phyloP scores from a whole-genome alignment of 805 yeast species.

The Candida cerambycidarum region DNA sequence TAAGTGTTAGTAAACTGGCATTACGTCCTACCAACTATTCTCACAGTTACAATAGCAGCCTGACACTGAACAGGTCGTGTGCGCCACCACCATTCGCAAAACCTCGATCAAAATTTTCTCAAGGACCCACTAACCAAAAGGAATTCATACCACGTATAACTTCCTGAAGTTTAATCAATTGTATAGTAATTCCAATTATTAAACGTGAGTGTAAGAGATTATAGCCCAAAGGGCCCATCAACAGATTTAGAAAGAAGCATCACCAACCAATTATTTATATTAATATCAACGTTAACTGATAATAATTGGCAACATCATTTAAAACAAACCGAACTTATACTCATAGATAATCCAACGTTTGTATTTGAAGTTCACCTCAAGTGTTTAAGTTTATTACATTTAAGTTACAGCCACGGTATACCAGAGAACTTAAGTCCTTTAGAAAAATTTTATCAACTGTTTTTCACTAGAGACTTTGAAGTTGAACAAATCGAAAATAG shows the following conservation, averaged over 20 bases:
- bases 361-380: conserved; percentile 5
- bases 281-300: conserved; percentile 44
- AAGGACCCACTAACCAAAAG: not conserved
- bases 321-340: conserved; percentile 48
- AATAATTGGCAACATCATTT: conserved; percentile 39
- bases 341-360: conserved; percentile 7
- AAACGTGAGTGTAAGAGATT: conserved; percentile 9
- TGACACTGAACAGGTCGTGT: not conserved
- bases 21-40: too few species aligned
- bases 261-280: conserved; percentile 53
- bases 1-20: too few species aligned
- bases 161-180: conserved; percentile 2
- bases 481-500: not conserved
- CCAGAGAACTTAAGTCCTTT: conserved; percentile 6
- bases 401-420: not conserved
- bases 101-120: conserved; percentile 10
- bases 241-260: conserved; percentile 39
- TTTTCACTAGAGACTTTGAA: not conserved
- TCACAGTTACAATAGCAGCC: too few species aligned
- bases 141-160: not conserved
- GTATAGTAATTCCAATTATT: conserved; percentile 1
- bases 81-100: not conserved
- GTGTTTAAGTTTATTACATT: conserved; percentile 5
- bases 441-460: conserved; percentile 7
- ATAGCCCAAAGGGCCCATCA: conserved; percentile 43